Percentiles rank a stretch among this genome's conserved stretches.
Evolutionary conservation across 305 asterid genomes (phyloP).

Genomic region (Stenogyne calaminthoides): DNA sequence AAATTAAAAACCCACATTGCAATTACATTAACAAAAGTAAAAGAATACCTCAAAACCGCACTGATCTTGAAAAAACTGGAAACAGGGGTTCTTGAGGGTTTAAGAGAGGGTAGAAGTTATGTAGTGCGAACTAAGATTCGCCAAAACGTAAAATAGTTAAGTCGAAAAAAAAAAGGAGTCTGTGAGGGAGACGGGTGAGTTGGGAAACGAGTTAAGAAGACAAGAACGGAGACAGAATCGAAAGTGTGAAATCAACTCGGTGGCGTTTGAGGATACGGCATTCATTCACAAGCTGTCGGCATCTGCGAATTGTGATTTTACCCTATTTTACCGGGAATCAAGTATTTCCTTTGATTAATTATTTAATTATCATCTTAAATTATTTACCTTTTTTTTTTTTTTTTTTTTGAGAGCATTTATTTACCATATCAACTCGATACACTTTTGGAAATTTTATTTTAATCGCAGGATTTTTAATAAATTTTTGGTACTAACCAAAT

Average conservation of each 20-base stretch:
- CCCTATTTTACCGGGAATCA: too few species aligned
- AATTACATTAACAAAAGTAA: background rate
- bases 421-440: background rate
- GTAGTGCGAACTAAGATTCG: too few species aligned
- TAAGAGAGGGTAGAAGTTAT: too few species aligned
- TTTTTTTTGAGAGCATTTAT: background rate
- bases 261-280: background rate
- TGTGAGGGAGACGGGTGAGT: background rate
- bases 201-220: background rate
- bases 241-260: background rate
- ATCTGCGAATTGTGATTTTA: too few species aligned
- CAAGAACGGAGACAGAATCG: background rate
- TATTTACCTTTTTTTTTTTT: too few species aligned
- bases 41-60: background rate
- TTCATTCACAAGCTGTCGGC: background rate
- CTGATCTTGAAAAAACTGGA: background rate
- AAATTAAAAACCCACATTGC: conserved; percentile 1
- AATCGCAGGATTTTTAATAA: background rate
- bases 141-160: too few species aligned
- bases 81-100: too few species aligned
- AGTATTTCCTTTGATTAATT: too few species aligned
- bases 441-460: background rate
- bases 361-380: too few species aligned
- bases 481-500: too few species aligned
- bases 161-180: too few species aligned